Conservation (phyloP, 208 protist species). For the Crithidia acanthocephali region DNA sequence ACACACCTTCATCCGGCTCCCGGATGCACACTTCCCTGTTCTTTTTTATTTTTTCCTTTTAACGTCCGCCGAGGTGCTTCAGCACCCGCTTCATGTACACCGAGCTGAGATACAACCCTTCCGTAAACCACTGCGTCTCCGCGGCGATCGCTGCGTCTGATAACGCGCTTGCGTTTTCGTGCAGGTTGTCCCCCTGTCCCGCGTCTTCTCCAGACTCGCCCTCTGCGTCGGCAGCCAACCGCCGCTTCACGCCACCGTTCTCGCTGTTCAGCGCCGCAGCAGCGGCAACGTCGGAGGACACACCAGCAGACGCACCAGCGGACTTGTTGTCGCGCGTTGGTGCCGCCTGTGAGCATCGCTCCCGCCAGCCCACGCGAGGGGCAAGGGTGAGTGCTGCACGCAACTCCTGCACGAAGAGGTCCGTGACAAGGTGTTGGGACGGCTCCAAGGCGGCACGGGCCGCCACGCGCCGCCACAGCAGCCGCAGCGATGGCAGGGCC, state of each 20-base stretch:
- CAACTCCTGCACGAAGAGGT: conserved; percentile 42
- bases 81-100: conserved; percentile 45
- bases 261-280: background rate
- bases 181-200: background rate
- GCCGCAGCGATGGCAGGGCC: conserved; percentile 49
- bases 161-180: background rate
- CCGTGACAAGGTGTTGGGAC: conserved; percentile 44
- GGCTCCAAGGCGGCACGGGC: conserved; percentile 61
- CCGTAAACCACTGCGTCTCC: conserved; percentile 23
- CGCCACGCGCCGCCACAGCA: conserved; percentile 60
- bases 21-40: background rate
- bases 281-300: background rate
- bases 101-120: conserved; percentile 35
- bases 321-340: background rate
- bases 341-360: background rate
- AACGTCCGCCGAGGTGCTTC: conserved; percentile 22
- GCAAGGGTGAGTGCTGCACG: conserved; percentile 13
- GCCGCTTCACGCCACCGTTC: conserved; percentile 16
- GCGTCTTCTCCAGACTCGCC: conserved; percentile 1
- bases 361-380: conserved; percentile 5
- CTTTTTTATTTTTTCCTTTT: background rate
- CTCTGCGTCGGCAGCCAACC: background rate
- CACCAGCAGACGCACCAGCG: background rate
- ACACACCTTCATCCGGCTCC: too few relatives aligned
- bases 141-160: conserved; percentile 5